Conservation (phyloP, 495 filamentous ascomycete species). For the Lindgomyces ingoldianus region DNA sequence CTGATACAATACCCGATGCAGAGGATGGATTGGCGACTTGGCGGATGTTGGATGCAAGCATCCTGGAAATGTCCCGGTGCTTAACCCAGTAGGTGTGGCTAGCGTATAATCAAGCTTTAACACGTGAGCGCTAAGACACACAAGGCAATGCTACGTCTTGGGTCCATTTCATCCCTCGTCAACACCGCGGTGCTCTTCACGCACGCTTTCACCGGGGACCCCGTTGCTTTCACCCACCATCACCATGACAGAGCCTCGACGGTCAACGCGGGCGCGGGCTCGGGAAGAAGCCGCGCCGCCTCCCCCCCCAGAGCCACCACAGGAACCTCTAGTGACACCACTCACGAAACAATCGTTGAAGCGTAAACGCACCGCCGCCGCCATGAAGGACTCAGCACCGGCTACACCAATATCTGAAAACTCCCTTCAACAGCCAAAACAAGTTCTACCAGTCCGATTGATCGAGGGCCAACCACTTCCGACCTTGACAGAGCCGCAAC, state of each 20-base stretch:
- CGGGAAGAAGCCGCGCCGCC: constrained; percentile 21
- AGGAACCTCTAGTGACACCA: constrained; percentile 12
- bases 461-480: constrained; percentile 72
- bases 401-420: constrained; percentile 16
- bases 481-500: constrained; percentile 68
- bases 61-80: too few species aligned
- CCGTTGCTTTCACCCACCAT: background rate
- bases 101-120: too few species aligned
- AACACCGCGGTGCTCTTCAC: too few species aligned
- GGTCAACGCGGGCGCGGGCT: constrained; percentile 26
- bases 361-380: constrained; percentile 14
- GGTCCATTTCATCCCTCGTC: too few species aligned
- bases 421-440: constrained; percentile 49
- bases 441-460: constrained; percentile 60
- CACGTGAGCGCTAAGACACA: too few species aligned
- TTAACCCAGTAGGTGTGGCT: too few species aligned
- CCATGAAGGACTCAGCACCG: constrained; percentile 25
- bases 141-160: too few species aligned
- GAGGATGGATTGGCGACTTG: too few species aligned
- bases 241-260: constrained; percentile 29
- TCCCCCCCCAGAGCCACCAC: constrained; percentile 14
- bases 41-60: too few species aligned
- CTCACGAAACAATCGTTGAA: constrained; percentile 18
- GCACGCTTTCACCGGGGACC: background rate
- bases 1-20: too few species aligned